A percentile compares a stretch with the other conserved stretches of the same genome.
Conservation (phyloP, 2,329 filamentous ascomycete genomes). For the Ascomycota sp. region DNA sequence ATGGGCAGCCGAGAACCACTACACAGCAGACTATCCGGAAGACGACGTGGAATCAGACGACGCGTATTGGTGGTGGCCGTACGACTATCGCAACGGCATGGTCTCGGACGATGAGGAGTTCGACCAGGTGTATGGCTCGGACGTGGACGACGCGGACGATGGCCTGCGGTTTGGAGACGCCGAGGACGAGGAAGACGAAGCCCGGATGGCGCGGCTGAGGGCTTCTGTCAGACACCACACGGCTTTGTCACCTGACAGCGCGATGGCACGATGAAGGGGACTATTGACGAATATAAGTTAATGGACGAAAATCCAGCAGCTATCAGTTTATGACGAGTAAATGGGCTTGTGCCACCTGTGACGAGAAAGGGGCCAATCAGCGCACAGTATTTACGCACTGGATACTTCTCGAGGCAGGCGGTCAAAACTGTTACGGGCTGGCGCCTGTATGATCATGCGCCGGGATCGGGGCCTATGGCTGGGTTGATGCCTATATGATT, state of each 20-base stretch:
- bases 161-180: slow-evolving; percentile 15
- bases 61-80: slow-evolving; percentile 28
- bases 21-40: slow-evolving; percentile 59
- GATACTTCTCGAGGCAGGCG: no score
- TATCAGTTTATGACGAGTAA: neutral
- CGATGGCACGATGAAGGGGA: no score
- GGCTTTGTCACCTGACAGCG: slow-evolving; percentile 2
- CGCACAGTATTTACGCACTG: no score
- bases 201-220: slow-evolving; percentile 16
- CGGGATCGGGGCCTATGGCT: no score
- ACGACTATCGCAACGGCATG: slow-evolving; percentile 29
- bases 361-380: neutral
- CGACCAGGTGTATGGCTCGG: slow-evolving; percentile 24
- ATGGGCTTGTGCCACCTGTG: neutral
- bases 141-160: slow-evolving; percentile 15
- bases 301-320: no score
- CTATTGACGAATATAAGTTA: no score
- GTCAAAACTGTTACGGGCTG: no score
- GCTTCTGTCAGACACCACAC: slow-evolving; percentile 5
- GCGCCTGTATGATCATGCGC: no score
- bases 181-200: slow-evolving; percentile 13
- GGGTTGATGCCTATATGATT: no score
- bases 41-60: slow-evolving; percentile 51
- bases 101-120: slow-evolving; percentile 34
- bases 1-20: slow-evolving; percentile 46